Conservation (phyloP, 1,284 basidiomycete species). For the Boletellus deceptivus region DNA sequence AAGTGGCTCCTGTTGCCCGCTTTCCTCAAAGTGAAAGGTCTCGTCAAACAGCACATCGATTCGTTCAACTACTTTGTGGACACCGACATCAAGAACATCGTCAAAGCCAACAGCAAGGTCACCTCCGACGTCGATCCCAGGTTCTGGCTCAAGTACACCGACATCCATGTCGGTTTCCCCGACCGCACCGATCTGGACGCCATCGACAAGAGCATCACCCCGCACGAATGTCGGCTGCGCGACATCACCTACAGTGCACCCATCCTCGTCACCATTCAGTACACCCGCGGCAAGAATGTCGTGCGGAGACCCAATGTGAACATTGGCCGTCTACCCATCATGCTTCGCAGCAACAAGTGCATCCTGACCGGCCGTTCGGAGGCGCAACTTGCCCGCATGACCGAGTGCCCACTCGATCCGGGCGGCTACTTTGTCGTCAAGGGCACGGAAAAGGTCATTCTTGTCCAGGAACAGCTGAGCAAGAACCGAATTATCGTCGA, state of each 20-base stretch:
- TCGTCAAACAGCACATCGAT: constrained; percentile 99
- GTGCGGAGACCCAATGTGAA: constrained; percentile 82
- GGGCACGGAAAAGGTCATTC: constrained; percentile 98
- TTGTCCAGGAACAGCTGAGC: constrained; percentile 98
- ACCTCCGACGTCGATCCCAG: constrained; percentile 96
- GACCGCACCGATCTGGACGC: constrained; percentile 83
- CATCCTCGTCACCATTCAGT: constrained; percentile 94
- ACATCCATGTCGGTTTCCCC: constrained; percentile 91
- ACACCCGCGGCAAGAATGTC: constrained; percentile 90
- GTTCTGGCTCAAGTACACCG: constrained; percentile 96
- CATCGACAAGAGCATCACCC: constrained; percentile 85
- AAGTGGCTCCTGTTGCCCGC: constrained; percentile 97
- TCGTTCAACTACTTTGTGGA: constrained; percentile 99
- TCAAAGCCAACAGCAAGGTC: constrained; percentile 90
- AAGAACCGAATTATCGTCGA: constrained; percentile 99
- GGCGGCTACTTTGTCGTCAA: constrained; percentile 99
- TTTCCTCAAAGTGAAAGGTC: constrained; percentile 93
- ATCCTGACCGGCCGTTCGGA: constrained; percentile 80
- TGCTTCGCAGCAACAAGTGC: constrained; percentile 95
- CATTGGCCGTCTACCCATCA: constrained; percentile 94
- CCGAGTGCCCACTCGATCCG: constrained; percentile 96
- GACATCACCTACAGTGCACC: constrained; percentile 96
- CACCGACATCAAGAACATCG: constrained; percentile 95
- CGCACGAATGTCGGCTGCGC: constrained; percentile 95
- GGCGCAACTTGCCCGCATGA: constrained; percentile 85